A percentile compares a stretch with the other conserved stretches of the same genome.
Evolutionary conservation across 805 yeast species (phyloP).

Genomic region (Starmerella scarabaei): DNA sequence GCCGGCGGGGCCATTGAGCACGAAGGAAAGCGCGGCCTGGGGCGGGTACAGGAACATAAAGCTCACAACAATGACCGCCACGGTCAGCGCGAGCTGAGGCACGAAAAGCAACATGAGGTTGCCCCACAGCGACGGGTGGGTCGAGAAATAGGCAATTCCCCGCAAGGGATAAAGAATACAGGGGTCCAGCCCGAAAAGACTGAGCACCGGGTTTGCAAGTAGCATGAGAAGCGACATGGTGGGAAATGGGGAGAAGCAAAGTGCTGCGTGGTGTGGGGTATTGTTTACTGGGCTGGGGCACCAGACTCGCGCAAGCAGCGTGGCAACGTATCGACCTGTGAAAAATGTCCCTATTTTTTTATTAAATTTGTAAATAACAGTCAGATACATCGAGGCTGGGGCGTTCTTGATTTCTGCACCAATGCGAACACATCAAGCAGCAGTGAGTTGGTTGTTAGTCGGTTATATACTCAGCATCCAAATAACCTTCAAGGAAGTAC

Average conservation of each 20-base stretch:
- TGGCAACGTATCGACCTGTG: no score
- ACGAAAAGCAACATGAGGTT: constrained; percentile 33
- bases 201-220: not conserved
- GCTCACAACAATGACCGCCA: constrained; percentile 29
- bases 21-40: constrained; percentile 31
- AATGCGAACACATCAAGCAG: no score
- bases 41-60: constrained; percentile 35
- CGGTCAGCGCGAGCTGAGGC: constrained; percentile 35
- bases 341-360: no score
- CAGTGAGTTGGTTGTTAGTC: no score
- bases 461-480: no score
- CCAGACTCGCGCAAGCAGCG: no score
- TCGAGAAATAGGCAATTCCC: constrained; percentile 34
- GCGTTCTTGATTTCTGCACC: no score
- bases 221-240: constrained; percentile 4
- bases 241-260: not conserved
- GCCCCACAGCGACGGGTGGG: constrained; percentile 37
- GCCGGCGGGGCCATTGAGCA: constrained; percentile 42
- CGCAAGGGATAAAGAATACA: constrained; percentile 24
- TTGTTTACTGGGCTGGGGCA: no score
- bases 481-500: not conserved
- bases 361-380: no score
- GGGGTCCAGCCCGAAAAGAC: constrained; percentile 1
- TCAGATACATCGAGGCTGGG: no score
- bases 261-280: not conserved